A percentile compares a stretch with the other conserved stretches of the same genome.
phyloP scores from a whole-genome alignment of 2,329 filamentous ascomycete genomes.

The Neonectria ditissima region DNA sequence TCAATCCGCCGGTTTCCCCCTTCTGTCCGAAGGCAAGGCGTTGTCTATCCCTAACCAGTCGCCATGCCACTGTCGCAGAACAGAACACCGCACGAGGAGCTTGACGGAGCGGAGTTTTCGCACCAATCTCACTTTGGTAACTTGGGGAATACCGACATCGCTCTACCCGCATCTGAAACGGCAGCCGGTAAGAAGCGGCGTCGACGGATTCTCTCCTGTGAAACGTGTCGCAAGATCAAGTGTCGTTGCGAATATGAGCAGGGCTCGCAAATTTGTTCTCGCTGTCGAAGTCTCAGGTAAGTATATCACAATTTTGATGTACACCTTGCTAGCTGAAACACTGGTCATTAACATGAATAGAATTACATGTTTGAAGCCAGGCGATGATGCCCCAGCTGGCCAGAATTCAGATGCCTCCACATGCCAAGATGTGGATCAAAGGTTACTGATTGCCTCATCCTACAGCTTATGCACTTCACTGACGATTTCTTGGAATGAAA shows the following conservation, averaged over 20 bases:
- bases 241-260: slow-evolving; percentile 35
- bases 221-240: slow-evolving; percentile 35
- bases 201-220: slow-evolving; percentile 36
- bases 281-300: slow-evolving; percentile 32
- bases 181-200: slow-evolving; percentile 19
- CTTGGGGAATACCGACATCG: too few species aligned
- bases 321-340: neutral
- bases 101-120: too few species aligned
- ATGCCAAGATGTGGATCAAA: too few species aligned
- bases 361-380: slow-evolving; percentile 21
- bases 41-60: too few species aligned
- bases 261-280: slow-evolving; percentile 29
- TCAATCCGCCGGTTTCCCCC: too few species aligned
- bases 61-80: too few species aligned
- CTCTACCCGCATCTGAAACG: too few species aligned
- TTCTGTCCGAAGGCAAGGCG: too few species aligned
- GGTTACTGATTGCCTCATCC: neutral
- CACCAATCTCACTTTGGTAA: too few species aligned
- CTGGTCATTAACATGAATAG: neutral
- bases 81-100: too few species aligned
- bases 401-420: too few species aligned
- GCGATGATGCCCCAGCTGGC: neutral
- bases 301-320: neutral
- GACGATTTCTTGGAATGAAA: too few species aligned
- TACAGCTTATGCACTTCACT: neutral